phyloP scores from a whole-genome alignment of 2,329 filamentous ascomycete genomes.

The Colletotrichum cereale region DNA sequence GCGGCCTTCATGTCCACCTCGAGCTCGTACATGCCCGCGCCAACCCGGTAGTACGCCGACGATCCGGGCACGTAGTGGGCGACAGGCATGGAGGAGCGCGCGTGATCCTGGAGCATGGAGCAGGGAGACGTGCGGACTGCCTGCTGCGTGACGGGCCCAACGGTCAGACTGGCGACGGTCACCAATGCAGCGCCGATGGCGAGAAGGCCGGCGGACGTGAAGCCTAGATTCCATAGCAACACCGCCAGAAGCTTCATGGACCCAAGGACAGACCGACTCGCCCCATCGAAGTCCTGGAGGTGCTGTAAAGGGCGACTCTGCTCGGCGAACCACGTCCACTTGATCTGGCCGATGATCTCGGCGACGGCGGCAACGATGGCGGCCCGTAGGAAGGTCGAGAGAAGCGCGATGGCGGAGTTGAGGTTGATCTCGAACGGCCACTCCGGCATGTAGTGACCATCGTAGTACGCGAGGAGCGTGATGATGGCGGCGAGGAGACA shows the following conservation, averaged over 20 bases:
- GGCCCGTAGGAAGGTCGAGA: constrained; percentile 41
- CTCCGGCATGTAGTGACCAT: constrained; percentile 39
- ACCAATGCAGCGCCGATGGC: constrained; percentile 42
- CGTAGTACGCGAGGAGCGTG: constrained; percentile 26
- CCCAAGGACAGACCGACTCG: constrained; percentile 47
- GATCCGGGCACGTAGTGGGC: constrained; percentile 39
- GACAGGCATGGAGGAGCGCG: constrained; percentile 1
- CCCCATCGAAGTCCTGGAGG: constrained; percentile 48
- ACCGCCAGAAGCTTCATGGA: constrained; percentile 44
- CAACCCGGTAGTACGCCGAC: constrained; percentile 41
- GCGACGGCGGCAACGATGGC: constrained; percentile 46
- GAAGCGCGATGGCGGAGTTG: constrained; percentile 42
- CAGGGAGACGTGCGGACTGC: constrained; percentile 44
- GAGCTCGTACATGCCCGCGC: constrained; percentile 43
- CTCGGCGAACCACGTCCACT: constrained; percentile 50
- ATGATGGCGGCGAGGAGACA: constrained; percentile 26
- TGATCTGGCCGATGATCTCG: constrained; percentile 49
- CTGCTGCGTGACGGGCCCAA: constrained; percentile 50
- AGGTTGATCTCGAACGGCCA: constrained; percentile 45
- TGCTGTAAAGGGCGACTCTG: constrained; percentile 45
- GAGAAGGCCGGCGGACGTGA: constrained; percentile 34
- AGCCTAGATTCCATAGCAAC: constrained; percentile 28
- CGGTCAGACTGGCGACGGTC: constrained; percentile 46
- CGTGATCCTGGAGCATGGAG: neutral
- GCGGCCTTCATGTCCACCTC: constrained; percentile 48